These are phyloP conservation scores for Candida broadrunensis DNA, from an alignment of 805 yeast genomes.

Conservation along the genomic window DNA sequence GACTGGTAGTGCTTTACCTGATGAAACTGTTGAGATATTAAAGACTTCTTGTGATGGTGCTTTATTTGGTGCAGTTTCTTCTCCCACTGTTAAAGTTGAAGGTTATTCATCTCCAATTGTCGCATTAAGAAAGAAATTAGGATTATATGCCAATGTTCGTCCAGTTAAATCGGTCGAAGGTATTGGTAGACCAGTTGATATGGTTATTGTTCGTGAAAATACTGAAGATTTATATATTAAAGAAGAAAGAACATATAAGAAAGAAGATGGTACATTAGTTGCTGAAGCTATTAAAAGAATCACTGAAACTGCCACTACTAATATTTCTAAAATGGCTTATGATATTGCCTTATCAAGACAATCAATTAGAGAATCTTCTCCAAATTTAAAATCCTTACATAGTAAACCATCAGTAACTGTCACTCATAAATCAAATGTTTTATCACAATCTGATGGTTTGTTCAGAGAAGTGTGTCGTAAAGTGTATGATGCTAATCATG, in stretches of 20 bases:
- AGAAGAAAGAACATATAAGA: slow-evolving; percentile 76
- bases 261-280: slow-evolving; percentile 78
- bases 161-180: slow-evolving; percentile 94
- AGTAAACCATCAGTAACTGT: slow-evolving; percentile 72
- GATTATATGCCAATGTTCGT: slow-evolving; percentile 93
- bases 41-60: slow-evolving; percentile 92
- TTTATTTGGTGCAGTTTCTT: slow-evolving; percentile 93
- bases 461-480: slow-evolving; percentile 83
- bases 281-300: slow-evolving; percentile 99
- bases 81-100: slow-evolving; percentile 89
- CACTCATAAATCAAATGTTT: slow-evolving; percentile 94
- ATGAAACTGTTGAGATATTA: slow-evolving; percentile 78
- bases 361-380: slow-evolving; percentile 61
- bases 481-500: slow-evolving; percentile 57
- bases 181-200: slow-evolving; percentile 84
- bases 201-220: slow-evolving; percentile 98
- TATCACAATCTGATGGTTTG: slow-evolving; percentile 89
- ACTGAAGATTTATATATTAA: slow-evolving; percentile 97
- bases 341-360: slow-evolving; percentile 93
- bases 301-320: slow-evolving; percentile 78
- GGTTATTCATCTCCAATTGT: slow-evolving; percentile 99
- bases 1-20: slow-evolving; percentile 96
- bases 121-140: slow-evolving; percentile 94
- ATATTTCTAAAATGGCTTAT: slow-evolving; percentile 86
- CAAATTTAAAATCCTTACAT: slow-evolving; percentile 27